Evolutionary conservation across 768 basidiomycete genomes (phyloP).

Genomic region (Lyophyllum decastes): DNA sequence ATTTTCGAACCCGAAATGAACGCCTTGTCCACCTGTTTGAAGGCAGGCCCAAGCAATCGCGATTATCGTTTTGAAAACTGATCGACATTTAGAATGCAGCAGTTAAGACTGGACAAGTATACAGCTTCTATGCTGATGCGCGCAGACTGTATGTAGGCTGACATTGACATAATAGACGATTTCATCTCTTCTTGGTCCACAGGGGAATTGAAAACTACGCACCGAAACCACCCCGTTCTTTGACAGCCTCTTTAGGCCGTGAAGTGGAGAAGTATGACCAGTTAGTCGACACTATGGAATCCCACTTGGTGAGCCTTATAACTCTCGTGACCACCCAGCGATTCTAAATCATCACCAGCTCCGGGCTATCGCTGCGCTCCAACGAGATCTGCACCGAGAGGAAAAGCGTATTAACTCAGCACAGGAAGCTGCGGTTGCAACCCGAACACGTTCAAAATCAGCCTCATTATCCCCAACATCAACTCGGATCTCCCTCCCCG

Average conservation of each 20-base stretch:
- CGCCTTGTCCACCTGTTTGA: slow-evolving; percentile 57
- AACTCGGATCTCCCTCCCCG: slow-evolving; percentile 17
- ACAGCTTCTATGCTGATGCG: slow-evolving; percentile 67
- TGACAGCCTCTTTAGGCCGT: slow-evolving; percentile 65
- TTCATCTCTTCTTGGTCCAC: slow-evolving; percentile 1
- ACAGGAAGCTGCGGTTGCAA: slow-evolving; percentile 33
- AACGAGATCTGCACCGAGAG: slow-evolving; percentile 67
- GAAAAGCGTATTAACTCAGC: slow-evolving; percentile 51
- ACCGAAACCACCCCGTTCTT: slow-evolving; percentile 61
- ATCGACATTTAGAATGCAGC: slow-evolving; percentile 50
- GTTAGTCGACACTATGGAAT: slow-evolving; percentile 76
- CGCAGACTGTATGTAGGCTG: slow-evolving; percentile 55
- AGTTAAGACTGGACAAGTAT: slow-evolving; percentile 71
- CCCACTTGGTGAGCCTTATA: slow-evolving; percentile 54
- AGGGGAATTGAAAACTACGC: slow-evolving; percentile 63
- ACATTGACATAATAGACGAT: neutral
- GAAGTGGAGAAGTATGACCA: slow-evolving; percentile 83
- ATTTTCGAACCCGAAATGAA: slow-evolving; percentile 69
- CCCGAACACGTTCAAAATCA: slow-evolving; percentile 23
- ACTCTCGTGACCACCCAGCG: neutral
- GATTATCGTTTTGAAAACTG: slow-evolving; percentile 1
- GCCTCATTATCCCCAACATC: slow-evolving; percentile 25
- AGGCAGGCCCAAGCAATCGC: slow-evolving; percentile 38
- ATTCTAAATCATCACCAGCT: slow-evolving; percentile 41
- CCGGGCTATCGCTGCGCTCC: slow-evolving; percentile 69